A percentile compares a stretch with the other conserved stretches of the same genome.
phyloP scores from a whole-genome alignment of 352 stramenopile species.

The Blastocystis hominis region DNA sequence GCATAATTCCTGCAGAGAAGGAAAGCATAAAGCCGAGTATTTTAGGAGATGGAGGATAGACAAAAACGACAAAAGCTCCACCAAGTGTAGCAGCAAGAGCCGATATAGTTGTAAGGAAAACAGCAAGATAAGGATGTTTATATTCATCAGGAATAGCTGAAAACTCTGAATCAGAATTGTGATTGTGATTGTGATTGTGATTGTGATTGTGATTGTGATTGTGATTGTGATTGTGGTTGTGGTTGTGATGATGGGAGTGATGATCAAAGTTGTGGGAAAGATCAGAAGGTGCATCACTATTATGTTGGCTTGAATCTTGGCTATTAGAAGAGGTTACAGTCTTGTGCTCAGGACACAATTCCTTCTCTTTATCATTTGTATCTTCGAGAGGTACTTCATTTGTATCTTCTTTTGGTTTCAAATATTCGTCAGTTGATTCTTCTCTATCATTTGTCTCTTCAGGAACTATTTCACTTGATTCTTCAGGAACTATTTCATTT shows the following conservation, averaged over 20 bases:
- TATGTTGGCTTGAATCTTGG: too few species aligned
- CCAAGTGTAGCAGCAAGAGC: slow-evolving; percentile 28
- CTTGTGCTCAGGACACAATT: too few species aligned
- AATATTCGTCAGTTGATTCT: too few species aligned
- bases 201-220: background rate
- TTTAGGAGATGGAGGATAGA: slow-evolving; percentile 8
- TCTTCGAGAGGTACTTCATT: too few species aligned
- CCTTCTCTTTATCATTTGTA: too few species aligned
- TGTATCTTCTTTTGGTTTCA: too few species aligned
- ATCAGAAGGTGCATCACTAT: background rate
- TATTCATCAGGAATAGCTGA: background rate
- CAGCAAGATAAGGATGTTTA: slow-evolving; percentile 46
- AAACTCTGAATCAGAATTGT: too few species aligned
- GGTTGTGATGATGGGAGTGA: background rate
- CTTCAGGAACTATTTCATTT: too few species aligned
- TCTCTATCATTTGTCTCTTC: too few species aligned
- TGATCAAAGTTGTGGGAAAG: background rate
- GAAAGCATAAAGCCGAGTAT: slow-evolving; percentile 7
- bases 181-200: background rate
- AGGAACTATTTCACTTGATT: too few species aligned
- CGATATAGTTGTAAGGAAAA: slow-evolving; percentile 6
- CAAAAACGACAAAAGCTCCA: slow-evolving; percentile 28
- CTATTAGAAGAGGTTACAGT: too few species aligned
- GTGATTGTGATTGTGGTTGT: background rate
- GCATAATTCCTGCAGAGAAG: slow-evolving; percentile 45